Conservation (phyloP, 331 rosid genomes). For the Cydonia oblonga region DNA sequence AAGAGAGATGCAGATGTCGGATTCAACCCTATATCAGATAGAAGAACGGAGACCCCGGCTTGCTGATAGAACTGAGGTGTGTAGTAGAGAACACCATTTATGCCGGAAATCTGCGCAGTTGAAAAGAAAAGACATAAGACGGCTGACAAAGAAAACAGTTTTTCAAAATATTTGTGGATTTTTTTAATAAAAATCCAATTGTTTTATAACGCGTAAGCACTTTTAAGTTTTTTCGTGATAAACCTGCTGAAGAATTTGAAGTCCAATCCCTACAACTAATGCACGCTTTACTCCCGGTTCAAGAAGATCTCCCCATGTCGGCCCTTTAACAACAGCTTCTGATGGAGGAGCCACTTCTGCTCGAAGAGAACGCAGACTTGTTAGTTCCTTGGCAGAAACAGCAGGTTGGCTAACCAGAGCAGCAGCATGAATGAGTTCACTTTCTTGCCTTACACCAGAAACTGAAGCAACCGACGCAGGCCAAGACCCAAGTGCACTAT, state of each 20-base stretch:
- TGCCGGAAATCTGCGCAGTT: conserved; percentile 42
- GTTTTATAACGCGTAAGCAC: no score
- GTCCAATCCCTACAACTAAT: conserved; percentile 19
- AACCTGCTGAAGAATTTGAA: conserved; percentile 26
- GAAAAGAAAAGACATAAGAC: not conserved
- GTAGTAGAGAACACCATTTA: conserved; percentile 57
- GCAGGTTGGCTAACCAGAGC: conserved; percentile 7
- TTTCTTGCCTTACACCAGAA: conserved; percentile 2
- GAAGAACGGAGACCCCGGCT: conserved; percentile 43
- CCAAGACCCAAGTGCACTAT: not conserved
- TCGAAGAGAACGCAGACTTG: not conserved
- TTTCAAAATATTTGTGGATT: no score
- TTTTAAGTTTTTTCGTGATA: not conserved
- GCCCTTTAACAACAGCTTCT: not conserved
- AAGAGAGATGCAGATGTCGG: conserved; percentile 38
- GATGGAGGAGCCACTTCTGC: not conserved
- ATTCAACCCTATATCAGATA: conserved; percentile 33
- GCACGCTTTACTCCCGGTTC: conserved; percentile 21
- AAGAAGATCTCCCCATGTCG: conserved; percentile 9
- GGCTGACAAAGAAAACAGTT: no score
- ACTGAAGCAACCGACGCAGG: conserved; percentile 3
- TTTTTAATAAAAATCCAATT: no score
- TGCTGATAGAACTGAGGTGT: conserved; percentile 51
- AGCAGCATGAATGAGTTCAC: conserved; percentile 1
- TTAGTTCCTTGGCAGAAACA: not conserved